Conservation (phyloP, 2,329 filamentous ascomycete genomes). For the Nothomitra cinnamomea region DNA sequence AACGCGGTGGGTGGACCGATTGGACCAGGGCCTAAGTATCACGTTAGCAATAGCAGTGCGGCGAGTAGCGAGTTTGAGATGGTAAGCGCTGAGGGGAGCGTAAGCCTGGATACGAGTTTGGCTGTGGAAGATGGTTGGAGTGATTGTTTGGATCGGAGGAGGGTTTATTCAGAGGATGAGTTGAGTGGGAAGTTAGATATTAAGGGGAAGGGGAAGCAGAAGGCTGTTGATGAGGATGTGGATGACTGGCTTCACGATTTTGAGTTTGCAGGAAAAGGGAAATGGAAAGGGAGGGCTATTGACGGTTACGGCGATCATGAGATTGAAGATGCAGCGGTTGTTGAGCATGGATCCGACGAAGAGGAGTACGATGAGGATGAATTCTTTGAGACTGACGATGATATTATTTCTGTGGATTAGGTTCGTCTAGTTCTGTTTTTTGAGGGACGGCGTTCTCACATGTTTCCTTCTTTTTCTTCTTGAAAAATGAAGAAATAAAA, state of each 20-base stretch:
- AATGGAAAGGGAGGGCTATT: not conserved
- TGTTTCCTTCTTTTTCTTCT: not conserved
- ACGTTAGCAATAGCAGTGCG: constrained; percentile 11
- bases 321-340: not conserved
- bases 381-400: not conserved
- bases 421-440: not conserved
- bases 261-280: not conserved
- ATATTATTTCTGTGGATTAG: not conserved
- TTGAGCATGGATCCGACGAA: not conserved
- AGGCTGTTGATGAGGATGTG: too few relatives aligned
- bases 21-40: constrained; percentile 19
- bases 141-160: not conserved
- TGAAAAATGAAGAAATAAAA: too few relatives aligned
- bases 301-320: not conserved
- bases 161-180: not conserved
- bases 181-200: not conserved
- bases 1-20: constrained; percentile 9
- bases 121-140: not conserved
- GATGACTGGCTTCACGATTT: too few relatives aligned
- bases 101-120: not conserved
- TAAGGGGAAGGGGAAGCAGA: not conserved
- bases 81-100: not conserved
- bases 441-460: not conserved
- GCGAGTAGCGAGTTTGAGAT: constrained; percentile 3
- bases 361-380: not conserved